These are phyloP conservation scores for Meyerozyma athensensis DNA, from an alignment of 1,139 yeast genomes.

Conservation along the genomic window DNA sequence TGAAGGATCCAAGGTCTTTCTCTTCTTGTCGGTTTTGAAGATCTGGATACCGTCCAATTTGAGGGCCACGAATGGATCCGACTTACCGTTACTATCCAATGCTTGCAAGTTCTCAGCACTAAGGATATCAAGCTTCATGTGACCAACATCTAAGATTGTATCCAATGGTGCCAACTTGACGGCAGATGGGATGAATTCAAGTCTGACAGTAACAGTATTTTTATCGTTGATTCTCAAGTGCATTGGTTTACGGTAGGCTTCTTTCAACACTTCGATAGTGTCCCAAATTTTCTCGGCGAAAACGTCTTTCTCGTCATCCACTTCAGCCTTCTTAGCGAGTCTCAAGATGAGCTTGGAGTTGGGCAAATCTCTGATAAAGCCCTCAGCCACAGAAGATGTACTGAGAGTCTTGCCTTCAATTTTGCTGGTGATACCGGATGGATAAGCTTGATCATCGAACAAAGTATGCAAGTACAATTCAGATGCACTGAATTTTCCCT, in stretches of 20 bases:
- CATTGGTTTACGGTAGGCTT: conserved; percentile 43
- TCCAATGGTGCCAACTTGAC: conserved; percentile 53
- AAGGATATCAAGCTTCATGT: conserved; percentile 49
- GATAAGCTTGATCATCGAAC: conserved; percentile 60
- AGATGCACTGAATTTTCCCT: conserved; percentile 45
- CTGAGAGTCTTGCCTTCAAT: conserved; percentile 37
- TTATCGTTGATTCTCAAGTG: conserved; percentile 41
- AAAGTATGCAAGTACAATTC: conserved; percentile 53
- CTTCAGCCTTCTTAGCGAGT: conserved; percentile 47
- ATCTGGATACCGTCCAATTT: conserved; percentile 50
- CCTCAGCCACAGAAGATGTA: conserved; percentile 45
- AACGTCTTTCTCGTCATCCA: conserved; percentile 44
- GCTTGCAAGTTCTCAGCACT: conserved; percentile 50
- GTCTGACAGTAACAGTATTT: conserved; percentile 41
- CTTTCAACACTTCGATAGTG: conserved; percentile 50
- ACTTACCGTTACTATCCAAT: conserved; percentile 68
- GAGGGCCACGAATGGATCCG: conserved; percentile 62
- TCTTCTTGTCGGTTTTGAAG: conserved; percentile 54
- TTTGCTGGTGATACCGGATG: conserved; percentile 51
- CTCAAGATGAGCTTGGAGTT: conserved; percentile 56
- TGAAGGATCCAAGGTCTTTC: conserved; percentile 62
- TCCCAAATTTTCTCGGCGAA: conserved; percentile 43
- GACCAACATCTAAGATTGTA: conserved; percentile 64
- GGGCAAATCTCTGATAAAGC: conserved; percentile 65
- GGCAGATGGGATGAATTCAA: conserved; percentile 59